Evolutionary conservation across 2,329 filamentous ascomycete species (phyloP), one percentile per base, ranked within the genome.

Genomic region (Cladorrhinum sp.): DNA sequence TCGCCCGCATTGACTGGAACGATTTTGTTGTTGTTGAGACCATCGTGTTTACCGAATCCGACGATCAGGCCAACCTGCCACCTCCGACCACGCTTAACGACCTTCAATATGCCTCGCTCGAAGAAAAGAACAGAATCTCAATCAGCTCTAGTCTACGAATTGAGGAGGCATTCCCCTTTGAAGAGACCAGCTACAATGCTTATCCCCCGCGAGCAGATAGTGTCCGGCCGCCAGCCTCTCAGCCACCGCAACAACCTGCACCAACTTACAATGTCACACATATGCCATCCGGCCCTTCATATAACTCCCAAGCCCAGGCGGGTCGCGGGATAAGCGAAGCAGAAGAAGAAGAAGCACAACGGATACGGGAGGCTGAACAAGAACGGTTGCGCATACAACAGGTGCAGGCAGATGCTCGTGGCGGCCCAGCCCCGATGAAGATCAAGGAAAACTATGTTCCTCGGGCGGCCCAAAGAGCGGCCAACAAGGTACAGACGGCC

Each of bases 1-100:
- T 95, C 74, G 89, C 90, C 1, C 89, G 95, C 69, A 95, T 99
- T 65, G 95, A 99, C 75, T 99, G 95, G 95, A 91, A 96, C 71
- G 94, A 98, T 73, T 99, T 99, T 69, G 88, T 94, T 33, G 90
- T 99, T 20, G 92, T 97, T 50, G 95, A 97, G 75, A 97, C 93
- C 0, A 93, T 99, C 58, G 82, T 92, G 16, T 99, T 99, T 74
- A 92, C 86, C 61, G 93, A 96, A 67, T 84, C 86, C 42, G 95
- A 99, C 73, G 93, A 97, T 67, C 85, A 90, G 65, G 86, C 87
- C 39, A 89, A 95, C 65, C 86, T 99, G 10, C 93, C 94, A 30
- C 89, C 93, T 1, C 95, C 95, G 1, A 95, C 92, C 3, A 92
- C 89, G 4, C 86, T 97, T 48, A 90, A 91, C 65, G 95, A 99